These are phyloP conservation scores for Candida bentonensis DNA, from an alignment of 805 yeast genomes.

Conservation along the genomic window DNA sequence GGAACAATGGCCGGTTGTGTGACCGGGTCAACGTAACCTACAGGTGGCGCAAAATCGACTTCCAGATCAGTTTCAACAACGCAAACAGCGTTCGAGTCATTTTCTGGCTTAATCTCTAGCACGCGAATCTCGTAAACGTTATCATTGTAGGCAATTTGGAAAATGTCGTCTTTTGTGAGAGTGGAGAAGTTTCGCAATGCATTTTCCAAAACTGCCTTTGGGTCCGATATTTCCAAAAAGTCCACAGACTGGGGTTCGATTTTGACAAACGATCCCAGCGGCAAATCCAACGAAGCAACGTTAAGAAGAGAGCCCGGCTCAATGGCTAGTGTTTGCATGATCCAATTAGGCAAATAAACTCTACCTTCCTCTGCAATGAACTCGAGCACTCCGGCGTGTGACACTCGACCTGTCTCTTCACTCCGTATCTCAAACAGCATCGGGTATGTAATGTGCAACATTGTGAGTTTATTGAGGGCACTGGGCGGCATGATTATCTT, in stretches of 20 bases:
- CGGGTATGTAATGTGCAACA: slow-evolving; percentile 87
- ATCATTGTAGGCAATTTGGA: slow-evolving; percentile 75
- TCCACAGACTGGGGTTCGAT: slow-evolving; percentile 92
- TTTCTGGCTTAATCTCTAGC: slow-evolving; percentile 74
- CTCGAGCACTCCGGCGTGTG: slow-evolving; percentile 92
- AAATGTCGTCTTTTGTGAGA: slow-evolving; percentile 66
- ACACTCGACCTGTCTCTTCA: slow-evolving; percentile 42
- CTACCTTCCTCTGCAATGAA: slow-evolving; percentile 97
- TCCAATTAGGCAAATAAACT: slow-evolving; percentile 91
- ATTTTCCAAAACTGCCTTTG: slow-evolving; percentile 91
- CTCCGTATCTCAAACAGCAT: slow-evolving; percentile 78
- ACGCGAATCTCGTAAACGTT: slow-evolving; percentile 67
- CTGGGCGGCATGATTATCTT: slow-evolving; percentile 91
- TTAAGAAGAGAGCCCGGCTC: slow-evolving; percentile 73
- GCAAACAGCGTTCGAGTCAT: slow-evolving; percentile 55
- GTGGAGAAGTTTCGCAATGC: slow-evolving; percentile 84
- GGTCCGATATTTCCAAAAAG: slow-evolving; percentile 85
- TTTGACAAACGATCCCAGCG: slow-evolving; percentile 78
- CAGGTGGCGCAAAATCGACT: slow-evolving; percentile 98
- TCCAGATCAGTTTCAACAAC: slow-evolving; percentile 94
- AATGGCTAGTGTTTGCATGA: slow-evolving; percentile 63
- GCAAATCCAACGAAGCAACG: slow-evolving; percentile 58
- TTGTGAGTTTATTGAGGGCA: slow-evolving; percentile 71
- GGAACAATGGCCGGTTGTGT: slow-evolving; percentile 2
- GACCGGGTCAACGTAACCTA: slow-evolving; percentile 85